A percentile compares a stretch with the other conserved stretches of the same genome.
phyloP scores from a whole-genome alignment of 2,329 filamentous ascomycete genomes.

The Hypomyces rosellus region DNA sequence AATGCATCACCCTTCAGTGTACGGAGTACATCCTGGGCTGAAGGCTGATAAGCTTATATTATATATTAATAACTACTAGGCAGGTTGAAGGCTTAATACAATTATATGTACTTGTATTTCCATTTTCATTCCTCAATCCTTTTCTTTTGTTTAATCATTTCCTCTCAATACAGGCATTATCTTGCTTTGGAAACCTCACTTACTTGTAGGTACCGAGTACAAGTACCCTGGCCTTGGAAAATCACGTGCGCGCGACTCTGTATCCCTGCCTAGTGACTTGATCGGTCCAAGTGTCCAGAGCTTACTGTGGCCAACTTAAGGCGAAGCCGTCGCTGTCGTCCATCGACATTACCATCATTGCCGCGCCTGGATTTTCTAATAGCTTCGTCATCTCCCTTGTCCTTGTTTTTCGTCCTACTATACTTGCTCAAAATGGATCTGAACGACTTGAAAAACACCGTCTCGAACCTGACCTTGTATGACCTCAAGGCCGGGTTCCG shows the following conservation, averaged over 20 bases:
- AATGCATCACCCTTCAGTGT: background rate
- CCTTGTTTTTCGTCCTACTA: background rate
- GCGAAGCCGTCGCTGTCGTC: background rate
- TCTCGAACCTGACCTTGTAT: slow-evolving; percentile 88
- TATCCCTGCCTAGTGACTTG: background rate
- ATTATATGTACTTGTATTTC: too few relatives aligned
- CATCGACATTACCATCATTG: background rate
- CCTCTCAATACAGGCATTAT: too few relatives aligned
- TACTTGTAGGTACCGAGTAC: background rate
- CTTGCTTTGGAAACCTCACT: too few relatives aligned
- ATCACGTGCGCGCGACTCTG: background rate
- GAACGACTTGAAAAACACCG: slow-evolving; percentile 75
- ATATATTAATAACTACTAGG: too few relatives aligned
- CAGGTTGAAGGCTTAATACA: too few relatives aligned
- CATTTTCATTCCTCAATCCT: background rate
- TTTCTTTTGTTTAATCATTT: background rate
- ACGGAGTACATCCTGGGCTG: background rate
- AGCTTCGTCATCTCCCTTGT: background rate
- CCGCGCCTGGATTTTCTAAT: background rate
- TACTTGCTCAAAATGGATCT: slow-evolving; percentile 66
- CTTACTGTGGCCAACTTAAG: background rate
- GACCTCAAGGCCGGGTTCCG: slow-evolving; percentile 91
- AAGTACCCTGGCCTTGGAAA: background rate
- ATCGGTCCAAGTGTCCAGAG: background rate
- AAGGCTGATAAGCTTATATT: too few relatives aligned